phyloP scores from a whole-genome alignment of 1,284 basidiomycete species.

The Tilletia setariae region DNA sequence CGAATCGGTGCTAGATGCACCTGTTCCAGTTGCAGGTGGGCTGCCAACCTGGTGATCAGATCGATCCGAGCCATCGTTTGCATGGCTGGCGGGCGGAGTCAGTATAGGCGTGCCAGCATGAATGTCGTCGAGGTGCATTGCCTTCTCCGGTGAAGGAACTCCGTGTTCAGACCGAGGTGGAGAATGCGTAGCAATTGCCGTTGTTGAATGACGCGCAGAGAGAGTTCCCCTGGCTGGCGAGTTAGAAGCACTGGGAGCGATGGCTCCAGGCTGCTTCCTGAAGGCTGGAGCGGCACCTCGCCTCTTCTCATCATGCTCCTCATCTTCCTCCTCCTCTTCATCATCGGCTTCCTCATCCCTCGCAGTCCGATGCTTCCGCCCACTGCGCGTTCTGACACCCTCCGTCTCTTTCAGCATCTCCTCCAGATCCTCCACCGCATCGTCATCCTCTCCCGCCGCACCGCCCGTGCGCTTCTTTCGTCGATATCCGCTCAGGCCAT shows the following conservation, averaged over 20 bases:
- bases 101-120: not conserved
- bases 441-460: not conserved
- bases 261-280: constrained; percentile 25
- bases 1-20: too few species aligned
- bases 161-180: not conserved
- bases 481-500: constrained; percentile 28
- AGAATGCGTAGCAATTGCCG: not conserved
- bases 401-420: constrained; percentile 22
- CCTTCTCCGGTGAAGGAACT: too few species aligned
- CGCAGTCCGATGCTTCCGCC: constrained; percentile 16
- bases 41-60: constrained; percentile 11
- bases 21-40: not conserved
- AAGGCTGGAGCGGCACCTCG: constrained; percentile 5
- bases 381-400: constrained; percentile 43
- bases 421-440: not conserved
- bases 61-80: constrained; percentile 11
- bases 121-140: not conserved
- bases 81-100: constrained; percentile 9
- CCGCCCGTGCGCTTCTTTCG: constrained; percentile 28
- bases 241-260: constrained; percentile 17
- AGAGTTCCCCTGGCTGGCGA: not conserved
- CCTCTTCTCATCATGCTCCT: not conserved
- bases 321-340: constrained; percentile 6
- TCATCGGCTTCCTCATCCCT: constrained; percentile 5
- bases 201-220: not conserved